phyloP scores from a whole-genome alignment of 2,329 filamentous ascomycete genomes.

The Colletotrichum gigasporum region DNA sequence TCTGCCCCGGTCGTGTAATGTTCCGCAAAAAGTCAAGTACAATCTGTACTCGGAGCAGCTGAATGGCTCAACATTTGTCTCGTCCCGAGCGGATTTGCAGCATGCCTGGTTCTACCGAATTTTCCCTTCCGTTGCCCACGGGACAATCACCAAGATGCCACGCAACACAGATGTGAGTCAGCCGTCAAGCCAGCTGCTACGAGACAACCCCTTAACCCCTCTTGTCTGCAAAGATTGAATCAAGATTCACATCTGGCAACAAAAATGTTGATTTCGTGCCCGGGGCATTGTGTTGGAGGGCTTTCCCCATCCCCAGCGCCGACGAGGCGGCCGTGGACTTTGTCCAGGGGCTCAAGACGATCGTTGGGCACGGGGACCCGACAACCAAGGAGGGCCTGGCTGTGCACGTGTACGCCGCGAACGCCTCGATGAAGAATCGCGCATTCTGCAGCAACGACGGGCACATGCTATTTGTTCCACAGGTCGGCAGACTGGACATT shows the following conservation, averaged over 20 bases:
- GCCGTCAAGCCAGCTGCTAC: slow-evolving; percentile 2
- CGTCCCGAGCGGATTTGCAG: slow-evolving; percentile 28
- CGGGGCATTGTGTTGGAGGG: slow-evolving; percentile 52
- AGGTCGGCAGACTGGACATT: slow-evolving; percentile 70
- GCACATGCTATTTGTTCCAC: slow-evolving; percentile 71
- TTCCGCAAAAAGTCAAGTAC: slow-evolving; percentile 52
- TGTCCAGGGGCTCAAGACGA: slow-evolving; percentile 56
- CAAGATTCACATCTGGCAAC: slow-evolving; percentile 51
- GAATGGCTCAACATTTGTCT: slow-evolving; percentile 50
- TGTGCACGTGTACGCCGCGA: slow-evolving; percentile 58
- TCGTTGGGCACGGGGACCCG: slow-evolving; percentile 59
- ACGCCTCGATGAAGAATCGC: slow-evolving; percentile 53
- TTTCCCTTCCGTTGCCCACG: slow-evolving; percentile 39
- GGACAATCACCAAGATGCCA: slow-evolving; percentile 17
- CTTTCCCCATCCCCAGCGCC: slow-evolving; percentile 39
- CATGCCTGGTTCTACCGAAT: slow-evolving; percentile 44
- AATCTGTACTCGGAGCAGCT: slow-evolving; percentile 58
- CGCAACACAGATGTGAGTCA: slow-evolving; percentile 26
- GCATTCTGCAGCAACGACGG: slow-evolving; percentile 67
- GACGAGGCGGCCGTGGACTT: slow-evolving; percentile 48
- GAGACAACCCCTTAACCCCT: neutral
- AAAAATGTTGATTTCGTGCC: slow-evolving; percentile 48
- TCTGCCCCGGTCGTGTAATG: slow-evolving; percentile 41
- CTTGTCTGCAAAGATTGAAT: slow-evolving; percentile 32
- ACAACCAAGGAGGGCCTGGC: slow-evolving; percentile 60